Conservation (phyloP, 1,284 basidiomycete genomes). For the Mycosarcoma mackinlayi region DNA sequence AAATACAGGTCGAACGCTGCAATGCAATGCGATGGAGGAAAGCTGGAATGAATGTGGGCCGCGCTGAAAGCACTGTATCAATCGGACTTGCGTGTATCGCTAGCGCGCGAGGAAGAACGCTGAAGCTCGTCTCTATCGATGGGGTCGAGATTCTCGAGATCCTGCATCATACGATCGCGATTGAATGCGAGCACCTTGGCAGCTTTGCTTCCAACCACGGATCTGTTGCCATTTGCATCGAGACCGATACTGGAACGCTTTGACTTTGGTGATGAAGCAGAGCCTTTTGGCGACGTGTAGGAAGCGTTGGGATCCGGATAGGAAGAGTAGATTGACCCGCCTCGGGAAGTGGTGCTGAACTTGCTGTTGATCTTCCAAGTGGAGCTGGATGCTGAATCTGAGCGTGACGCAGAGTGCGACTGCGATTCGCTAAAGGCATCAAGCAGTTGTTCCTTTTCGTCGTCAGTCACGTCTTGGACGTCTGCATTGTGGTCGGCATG, state of each 20-base stretch:
- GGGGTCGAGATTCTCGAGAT: conserved; percentile 37
- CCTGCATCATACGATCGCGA: conserved; percentile 36
- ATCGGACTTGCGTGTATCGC: conserved; percentile 46
- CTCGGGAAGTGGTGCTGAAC: conserved; percentile 38
- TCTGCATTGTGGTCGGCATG: conserved; percentile 13
- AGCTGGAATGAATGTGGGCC: neutral
- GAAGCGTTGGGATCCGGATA: conserved; percentile 28
- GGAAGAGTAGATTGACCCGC: conserved; percentile 34
- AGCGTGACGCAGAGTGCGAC: neutral
- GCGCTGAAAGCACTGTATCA: conserved; percentile 5
- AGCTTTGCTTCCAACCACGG: conserved; percentile 39
- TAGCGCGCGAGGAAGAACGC: conserved; percentile 33
- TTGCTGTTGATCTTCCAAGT: conserved; percentile 47
- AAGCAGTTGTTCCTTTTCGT: conserved; percentile 44
- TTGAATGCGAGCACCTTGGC: conserved; percentile 29
- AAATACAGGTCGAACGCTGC: conserved; percentile 16
- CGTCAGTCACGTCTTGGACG: conserved; percentile 6
- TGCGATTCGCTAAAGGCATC: conserved; percentile 31
- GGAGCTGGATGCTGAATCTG: conserved; percentile 5
- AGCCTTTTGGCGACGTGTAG: conserved; percentile 11
- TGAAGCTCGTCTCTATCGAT: conserved; percentile 38
- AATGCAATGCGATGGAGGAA: conserved; percentile 10
- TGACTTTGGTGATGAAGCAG: conserved; percentile 18
- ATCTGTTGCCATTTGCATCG: conserved; percentile 14
- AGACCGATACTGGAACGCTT: conserved; percentile 8